These are phyloP conservation scores for Rhodosporidiobolus odoratus DNA, from an alignment of 768 basidiomycete genomes.

Conservation along the genomic window DNA sequence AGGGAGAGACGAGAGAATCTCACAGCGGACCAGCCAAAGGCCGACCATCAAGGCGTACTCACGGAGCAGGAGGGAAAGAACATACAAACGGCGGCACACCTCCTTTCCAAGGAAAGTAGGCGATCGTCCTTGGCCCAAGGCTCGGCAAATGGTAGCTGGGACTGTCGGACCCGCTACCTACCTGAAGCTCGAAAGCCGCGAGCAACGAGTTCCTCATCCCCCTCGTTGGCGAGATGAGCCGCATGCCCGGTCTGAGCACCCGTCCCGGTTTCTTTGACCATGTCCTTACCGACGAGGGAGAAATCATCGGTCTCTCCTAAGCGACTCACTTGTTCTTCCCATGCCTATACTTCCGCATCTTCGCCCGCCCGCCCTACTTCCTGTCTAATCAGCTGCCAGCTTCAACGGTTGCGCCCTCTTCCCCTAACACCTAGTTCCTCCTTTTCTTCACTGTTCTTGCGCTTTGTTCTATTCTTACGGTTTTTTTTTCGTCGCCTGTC, in stretches of 20 bases:
- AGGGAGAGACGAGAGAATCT: too few species aligned
- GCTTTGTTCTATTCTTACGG: not conserved
- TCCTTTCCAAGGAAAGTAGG: too few species aligned
- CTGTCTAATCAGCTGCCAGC: not conserved
- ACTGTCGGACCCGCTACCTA: too few species aligned
- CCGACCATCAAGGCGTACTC: too few species aligned
- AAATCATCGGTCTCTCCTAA: conserved; percentile 41
- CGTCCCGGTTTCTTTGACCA: conserved; percentile 40
- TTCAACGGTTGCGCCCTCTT: not conserved
- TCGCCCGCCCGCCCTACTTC: not conserved
- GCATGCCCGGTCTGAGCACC: conserved; percentile 84
- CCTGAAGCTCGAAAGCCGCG: too few species aligned
- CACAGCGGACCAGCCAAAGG: too few species aligned
- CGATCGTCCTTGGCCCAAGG: too few species aligned
- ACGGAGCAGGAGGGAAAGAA: too few species aligned
- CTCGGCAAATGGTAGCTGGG: too few species aligned
- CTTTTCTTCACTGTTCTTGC: not conserved
- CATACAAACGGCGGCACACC: too few species aligned
- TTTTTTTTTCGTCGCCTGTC: not conserved
- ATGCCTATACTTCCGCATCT: not conserved
- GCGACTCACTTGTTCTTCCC: not conserved
- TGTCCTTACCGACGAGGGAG: conserved; percentile 38
- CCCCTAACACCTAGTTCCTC: not conserved
- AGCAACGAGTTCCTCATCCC: conserved; percentile 96
- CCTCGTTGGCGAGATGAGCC: conserved; percentile 79